Evolutionary conservation across 306 rosid species (phyloP).

Genomic region (Cicer yamashitae): DNA sequence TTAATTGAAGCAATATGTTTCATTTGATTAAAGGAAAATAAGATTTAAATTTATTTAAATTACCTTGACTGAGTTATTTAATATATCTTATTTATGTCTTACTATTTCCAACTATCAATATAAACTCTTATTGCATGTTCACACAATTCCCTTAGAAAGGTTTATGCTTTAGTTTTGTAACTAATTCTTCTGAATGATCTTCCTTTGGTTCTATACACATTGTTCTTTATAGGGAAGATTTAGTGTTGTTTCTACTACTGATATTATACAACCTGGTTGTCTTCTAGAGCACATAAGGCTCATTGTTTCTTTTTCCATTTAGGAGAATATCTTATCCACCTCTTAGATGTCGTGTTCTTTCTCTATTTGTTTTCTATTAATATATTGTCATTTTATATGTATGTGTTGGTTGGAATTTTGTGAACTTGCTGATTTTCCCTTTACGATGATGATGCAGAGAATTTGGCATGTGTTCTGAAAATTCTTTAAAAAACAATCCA

Average conservation of each 20-base stretch:
- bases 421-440: too few species aligned
- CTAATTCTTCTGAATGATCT: not conserved
- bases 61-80: not conserved
- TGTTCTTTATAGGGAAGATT: not conserved
- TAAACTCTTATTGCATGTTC: not conserved
- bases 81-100: not conserved
- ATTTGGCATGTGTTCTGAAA: too few species aligned
- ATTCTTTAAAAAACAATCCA: too few species aligned
- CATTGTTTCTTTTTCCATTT: too few species aligned
- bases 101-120: not conserved
- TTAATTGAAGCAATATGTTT: not conserved
- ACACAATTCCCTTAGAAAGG: not conserved
- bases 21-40: not conserved
- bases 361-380: too few species aligned
- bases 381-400: too few species aligned
- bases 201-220: constrained; percentile 1
- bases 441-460: too few species aligned
- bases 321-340: too few species aligned
- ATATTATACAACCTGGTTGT: not conserved
- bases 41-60: not conserved
- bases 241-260: not conserved
- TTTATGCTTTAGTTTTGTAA: not conserved
- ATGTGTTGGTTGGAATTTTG: too few species aligned
- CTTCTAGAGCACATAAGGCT: too few species aligned
- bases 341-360: too few species aligned